Conservation (phyloP, 371 early-diverging fungal species). For the Mucor velutinosus region DNA sequence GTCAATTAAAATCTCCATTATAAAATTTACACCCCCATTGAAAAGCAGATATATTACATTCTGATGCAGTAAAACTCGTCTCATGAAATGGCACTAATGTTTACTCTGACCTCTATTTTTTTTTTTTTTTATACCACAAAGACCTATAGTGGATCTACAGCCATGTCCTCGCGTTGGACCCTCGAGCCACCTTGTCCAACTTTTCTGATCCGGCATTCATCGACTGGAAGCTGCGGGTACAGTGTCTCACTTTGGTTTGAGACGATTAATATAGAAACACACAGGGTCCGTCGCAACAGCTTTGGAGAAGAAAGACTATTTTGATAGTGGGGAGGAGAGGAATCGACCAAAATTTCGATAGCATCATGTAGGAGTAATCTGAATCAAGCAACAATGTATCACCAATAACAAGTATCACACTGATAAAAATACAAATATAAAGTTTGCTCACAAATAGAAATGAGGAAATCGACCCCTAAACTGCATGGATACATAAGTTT, state of each 20-base stretch:
- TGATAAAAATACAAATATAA: not conserved
- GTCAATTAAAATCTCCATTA: not conserved
- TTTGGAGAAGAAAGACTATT: not conserved
- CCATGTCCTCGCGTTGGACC: not conserved
- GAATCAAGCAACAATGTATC: constrained; percentile 2
- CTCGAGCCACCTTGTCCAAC: not conserved
- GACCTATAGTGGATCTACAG: not conserved
- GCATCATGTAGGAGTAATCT: not conserved
- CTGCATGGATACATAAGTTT: not conserved
- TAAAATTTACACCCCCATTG: not conserved
- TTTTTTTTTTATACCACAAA: not conserved
- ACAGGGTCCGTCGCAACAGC: not conserved
- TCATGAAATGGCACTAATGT: not conserved
- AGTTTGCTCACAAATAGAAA: not conserved
- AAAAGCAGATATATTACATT: not conserved
- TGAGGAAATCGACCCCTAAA: not conserved
- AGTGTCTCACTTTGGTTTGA: not conserved
- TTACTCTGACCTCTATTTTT: not conserved
- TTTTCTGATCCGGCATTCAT: not conserved
- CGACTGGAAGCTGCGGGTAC: not conserved
- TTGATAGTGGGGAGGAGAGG: not conserved
- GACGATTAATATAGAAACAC: not conserved
- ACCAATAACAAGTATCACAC: not conserved
- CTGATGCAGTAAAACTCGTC: not conserved
- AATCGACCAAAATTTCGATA: not conserved